Conservation (phyloP, 805 yeast species). For the Brettanomyces anomalus region DNA sequence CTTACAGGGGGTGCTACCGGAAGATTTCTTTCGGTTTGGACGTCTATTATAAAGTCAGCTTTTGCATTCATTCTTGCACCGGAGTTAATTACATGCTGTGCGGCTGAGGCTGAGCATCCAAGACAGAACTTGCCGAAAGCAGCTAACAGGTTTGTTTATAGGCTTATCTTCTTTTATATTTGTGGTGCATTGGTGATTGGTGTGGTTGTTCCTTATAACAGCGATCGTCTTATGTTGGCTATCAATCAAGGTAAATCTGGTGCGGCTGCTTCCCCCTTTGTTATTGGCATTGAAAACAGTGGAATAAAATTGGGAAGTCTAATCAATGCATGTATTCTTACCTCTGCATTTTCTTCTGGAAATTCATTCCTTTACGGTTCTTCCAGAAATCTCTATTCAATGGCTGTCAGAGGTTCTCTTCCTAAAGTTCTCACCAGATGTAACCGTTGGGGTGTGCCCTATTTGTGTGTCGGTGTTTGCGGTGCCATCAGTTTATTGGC, state of each 20-base stretch:
- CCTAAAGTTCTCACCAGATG: constrained; percentile 57
- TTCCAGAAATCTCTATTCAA: constrained; percentile 65
- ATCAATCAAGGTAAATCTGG: constrained; percentile 40
- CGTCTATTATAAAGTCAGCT: constrained; percentile 54
- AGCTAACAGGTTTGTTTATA: constrained; percentile 22
- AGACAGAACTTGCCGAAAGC: constrained; percentile 26
- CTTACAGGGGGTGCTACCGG: constrained; percentile 47
- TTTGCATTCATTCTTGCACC: constrained; percentile 46
- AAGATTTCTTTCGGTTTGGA: constrained; percentile 54
- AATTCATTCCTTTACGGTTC: constrained; percentile 69
- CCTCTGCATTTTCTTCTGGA: constrained; percentile 52
- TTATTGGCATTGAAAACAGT: constrained; percentile 69
- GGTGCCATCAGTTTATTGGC: constrained; percentile 45
- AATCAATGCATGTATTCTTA: constrained; percentile 62
- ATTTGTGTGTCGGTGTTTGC: constrained; percentile 42
- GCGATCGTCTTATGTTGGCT: constrained; percentile 33
- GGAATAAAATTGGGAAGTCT: constrained; percentile 69
- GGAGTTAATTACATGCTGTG: constrained; percentile 23
- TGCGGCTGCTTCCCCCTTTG: constrained; percentile 83
- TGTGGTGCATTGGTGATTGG: constrained; percentile 34
- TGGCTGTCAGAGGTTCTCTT: constrained; percentile 68
- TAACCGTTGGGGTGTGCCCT: constrained; percentile 63
- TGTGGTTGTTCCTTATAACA: constrained; percentile 36
- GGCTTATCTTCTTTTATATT: constrained; percentile 25
- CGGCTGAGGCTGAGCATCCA: constrained; percentile 26